Base-by-base conservation (phyloP, 352 stramenopile species). In the Pythium aristosporum region DNA sequence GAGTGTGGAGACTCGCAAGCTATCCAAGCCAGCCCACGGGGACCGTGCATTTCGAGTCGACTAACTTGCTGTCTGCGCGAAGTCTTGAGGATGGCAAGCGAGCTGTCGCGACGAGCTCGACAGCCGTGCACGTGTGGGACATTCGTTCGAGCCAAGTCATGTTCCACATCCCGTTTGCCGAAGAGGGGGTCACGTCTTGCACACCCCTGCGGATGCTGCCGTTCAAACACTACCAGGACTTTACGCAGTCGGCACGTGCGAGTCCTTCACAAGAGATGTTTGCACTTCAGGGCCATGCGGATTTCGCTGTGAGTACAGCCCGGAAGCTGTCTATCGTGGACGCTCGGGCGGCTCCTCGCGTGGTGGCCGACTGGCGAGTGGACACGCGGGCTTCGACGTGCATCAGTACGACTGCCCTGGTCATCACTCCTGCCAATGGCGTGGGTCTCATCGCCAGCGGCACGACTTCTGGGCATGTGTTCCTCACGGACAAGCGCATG, bases 351-450 rank as follows among this genome's bases (percentile, higher is more conserved):
- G 74, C 72, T 8, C 69, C 80, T 7, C 73, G 69, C 21, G 72
- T 92, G 34, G 80, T 89, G 0, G 72, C 83, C 1, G 81, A 92
- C 42, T 92, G 81, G 81, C 65, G 75, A 16, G 78, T 82, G 0
- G 80, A 91, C 44, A 55, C 64, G 1, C 66, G 68, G 2, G 78
- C 81, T 30, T 65, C 69, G 0, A 67, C 73, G 15, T 76, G 41
- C 23, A 75, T 88, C 43, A 69, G 79, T 21, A 61, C 73, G 0
- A 63, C 82, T 20, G 54, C 79, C 15, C 69, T 80, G 1, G 65
- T 87, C 32, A 60, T 80, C 16, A 67, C 47, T 3, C 62, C 77
- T 4, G 43, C 55, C 0, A 61, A 60, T 1, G 46, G 57, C 1
- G 52, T 70, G 9, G 70, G 59, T 20, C 78, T 80, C 55, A 61